Conservation (phyloP, 371 early-diverging fungal genomes). For the Mucor piriformis region DNA sequence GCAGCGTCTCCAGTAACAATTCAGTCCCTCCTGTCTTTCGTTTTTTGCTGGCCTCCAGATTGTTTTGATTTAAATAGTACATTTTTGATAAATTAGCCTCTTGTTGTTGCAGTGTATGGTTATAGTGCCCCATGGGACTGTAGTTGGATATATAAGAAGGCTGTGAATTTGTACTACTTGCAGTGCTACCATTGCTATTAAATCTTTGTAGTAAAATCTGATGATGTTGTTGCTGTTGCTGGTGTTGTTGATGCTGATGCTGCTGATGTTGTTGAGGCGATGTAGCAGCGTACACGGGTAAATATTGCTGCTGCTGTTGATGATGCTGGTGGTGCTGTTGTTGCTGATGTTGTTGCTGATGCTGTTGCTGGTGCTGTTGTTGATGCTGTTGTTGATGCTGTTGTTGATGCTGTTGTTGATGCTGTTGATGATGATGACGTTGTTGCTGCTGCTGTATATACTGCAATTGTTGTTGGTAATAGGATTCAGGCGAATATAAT, state of each 20-base stretch:
- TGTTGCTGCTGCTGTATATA: conserved; percentile 4
- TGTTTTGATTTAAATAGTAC: not conserved
- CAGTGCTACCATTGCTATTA: conserved; percentile 20
- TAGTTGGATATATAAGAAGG: conserved; percentile 17
- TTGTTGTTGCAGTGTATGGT: conserved; percentile 1
- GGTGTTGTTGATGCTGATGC: conserved; percentile 3
- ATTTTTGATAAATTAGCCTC: conserved; percentile 4
- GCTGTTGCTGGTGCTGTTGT: not conserved
- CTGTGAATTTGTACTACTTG: conserved; percentile 18
- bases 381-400: conserved; percentile 6
- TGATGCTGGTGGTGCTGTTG: conserved; percentile 5
- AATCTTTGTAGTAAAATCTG: conserved; percentile 24
- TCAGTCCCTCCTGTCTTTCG: conserved; percentile 2
- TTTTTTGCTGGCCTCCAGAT: conserved; percentile 9
- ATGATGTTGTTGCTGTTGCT: conserved; percentile 5
- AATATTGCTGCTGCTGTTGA: conserved; percentile 11
- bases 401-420: conserved; percentile 1
- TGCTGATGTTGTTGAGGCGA: conserved; percentile 1
- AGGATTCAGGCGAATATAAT: not conserved
- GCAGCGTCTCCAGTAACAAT: not conserved
- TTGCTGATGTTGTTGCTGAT: not conserved
- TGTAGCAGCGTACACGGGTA: conserved; percentile 4
- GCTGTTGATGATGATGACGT: not conserved
- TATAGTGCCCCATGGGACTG: conserved; percentile 15
- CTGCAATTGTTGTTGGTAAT: not conserved